phyloP scores from a whole-genome alignment of 78 protist genomes.

The Monocercomonoides exilis region DNA sequence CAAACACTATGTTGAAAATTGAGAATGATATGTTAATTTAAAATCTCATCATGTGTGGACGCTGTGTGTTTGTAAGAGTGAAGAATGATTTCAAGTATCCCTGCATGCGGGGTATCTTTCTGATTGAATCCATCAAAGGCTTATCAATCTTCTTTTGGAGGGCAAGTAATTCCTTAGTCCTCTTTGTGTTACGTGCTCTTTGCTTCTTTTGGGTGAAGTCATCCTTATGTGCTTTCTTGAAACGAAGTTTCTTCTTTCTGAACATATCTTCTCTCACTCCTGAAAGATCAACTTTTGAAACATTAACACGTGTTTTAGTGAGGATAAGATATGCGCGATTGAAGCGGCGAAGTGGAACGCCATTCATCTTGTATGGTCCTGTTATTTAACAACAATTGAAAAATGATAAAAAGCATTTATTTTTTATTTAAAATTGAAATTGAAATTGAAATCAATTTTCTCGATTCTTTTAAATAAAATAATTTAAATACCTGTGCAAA shows the following conservation, averaged over 20 bases:
- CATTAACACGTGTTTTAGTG: slow-evolving; percentile 14
- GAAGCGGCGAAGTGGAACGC: slow-evolving; percentile 27
- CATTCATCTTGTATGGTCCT: slow-evolving; percentile 32
- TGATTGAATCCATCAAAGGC: not conserved
- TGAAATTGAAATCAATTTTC: no score
- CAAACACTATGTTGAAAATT: no score
- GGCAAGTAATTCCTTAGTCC: no score
- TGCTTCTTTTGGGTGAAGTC: not conserved
- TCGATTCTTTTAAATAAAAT: no score
- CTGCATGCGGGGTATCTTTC: slow-evolving; percentile 14
- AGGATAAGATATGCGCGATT: slow-evolving; percentile 23
- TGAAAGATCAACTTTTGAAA: not conserved
- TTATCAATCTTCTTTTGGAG: slow-evolving; percentile 29
- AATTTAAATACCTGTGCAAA: slow-evolving; percentile 9
- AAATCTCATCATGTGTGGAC: slow-evolving; percentile 25
- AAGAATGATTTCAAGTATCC: slow-evolving; percentile 9
- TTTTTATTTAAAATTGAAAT: no score
- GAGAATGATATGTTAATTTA: no score
- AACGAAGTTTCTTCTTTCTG: not conserved
- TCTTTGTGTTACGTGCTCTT: no score
- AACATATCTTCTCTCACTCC: not conserved
- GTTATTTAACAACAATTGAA: no score
- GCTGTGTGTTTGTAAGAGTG: slow-evolving; percentile 25
- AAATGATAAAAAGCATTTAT: no score
- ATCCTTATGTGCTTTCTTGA: not conserved